Evolutionary conservation across 2,329 filamentous ascomycete genomes (phyloP).

Genomic region (Stromatinia cepivora): DNA sequence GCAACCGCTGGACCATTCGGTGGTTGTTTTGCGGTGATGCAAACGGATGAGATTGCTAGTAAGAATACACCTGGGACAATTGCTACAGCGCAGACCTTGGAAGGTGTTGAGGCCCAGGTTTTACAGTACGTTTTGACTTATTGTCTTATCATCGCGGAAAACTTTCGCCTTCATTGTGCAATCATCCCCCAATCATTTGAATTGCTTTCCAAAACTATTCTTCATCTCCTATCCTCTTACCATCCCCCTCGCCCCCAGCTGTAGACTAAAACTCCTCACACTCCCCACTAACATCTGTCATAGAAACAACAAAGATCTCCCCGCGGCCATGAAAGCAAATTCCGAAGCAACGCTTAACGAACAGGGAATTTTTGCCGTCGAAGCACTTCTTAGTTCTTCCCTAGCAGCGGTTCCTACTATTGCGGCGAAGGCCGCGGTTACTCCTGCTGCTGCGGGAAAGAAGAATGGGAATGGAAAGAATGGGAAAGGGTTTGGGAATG

Average conservation of each 20-base stretch:
- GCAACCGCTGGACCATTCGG: conserved; percentile 58
- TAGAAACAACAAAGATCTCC: conserved; percentile 16
- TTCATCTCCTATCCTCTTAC: background rate
- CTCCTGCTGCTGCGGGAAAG: background rate
- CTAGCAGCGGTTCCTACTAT: background rate
- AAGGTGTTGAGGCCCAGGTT: conserved; percentile 10
- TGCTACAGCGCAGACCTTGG: conserved; percentile 2
- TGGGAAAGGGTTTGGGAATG: background rate
- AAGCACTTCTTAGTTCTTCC: conserved; percentile 10
- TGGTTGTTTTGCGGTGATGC: conserved; percentile 59
- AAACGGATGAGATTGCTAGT: conserved; percentile 48
- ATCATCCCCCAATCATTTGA: no score
- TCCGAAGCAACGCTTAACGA: conserved; percentile 12
- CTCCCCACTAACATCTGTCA: background rate
- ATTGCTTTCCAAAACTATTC: no score
- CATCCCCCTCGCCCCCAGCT: background rate
- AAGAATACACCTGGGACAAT: conserved; percentile 42
- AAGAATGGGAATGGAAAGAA: background rate
- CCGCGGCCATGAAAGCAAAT: conserved; percentile 13
- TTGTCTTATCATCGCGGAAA: background rate
- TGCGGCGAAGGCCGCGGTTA: background rate
- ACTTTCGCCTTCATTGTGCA: no score
- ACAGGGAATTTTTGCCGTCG: conserved; percentile 14
- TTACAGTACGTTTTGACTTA: background rate
- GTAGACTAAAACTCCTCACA: background rate